Evolutionary conservation across 495 filamentous ascomycete genomes (phyloP).

Genomic region (Aspergillus egyptiacus): DNA sequence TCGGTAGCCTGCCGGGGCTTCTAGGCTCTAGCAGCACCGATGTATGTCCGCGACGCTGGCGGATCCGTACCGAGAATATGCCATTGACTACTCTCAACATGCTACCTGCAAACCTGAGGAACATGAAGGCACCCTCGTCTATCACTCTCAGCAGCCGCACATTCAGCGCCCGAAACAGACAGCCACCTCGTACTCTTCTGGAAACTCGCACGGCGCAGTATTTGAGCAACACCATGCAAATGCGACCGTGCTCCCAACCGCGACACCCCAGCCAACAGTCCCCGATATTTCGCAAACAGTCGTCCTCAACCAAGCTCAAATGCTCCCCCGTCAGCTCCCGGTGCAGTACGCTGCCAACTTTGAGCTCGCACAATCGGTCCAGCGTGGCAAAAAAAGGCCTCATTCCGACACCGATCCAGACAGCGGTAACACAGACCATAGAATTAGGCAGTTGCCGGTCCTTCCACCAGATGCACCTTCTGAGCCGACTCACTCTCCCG

Average conservation of each 20-base stretch:
- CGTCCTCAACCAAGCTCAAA: slow-evolving; percentile 28
- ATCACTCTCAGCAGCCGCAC: slow-evolving; percentile 27
- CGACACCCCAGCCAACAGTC: slow-evolving; percentile 22
- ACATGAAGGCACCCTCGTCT: slow-evolving; percentile 32
- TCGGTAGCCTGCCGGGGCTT: slow-evolving; percentile 34
- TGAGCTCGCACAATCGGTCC: slow-evolving; percentile 24
- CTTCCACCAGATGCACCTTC: slow-evolving; percentile 25
- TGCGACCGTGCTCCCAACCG: slow-evolving; percentile 26
- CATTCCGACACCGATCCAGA: slow-evolving; percentile 25
- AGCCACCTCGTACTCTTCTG: slow-evolving; percentile 26
- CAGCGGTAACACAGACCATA: slow-evolving; percentile 22
- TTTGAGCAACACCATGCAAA: slow-evolving; percentile 31
- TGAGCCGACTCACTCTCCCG: slow-evolving; percentile 24
- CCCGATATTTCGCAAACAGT: slow-evolving; percentile 26
- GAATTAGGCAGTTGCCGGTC: slow-evolving; percentile 25
- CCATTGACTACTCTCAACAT: slow-evolving; percentile 34
- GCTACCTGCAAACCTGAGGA: slow-evolving; percentile 30
- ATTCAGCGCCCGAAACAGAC: slow-evolving; percentile 27
- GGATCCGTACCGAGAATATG: slow-evolving; percentile 39
- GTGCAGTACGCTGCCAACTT: slow-evolving; percentile 30
- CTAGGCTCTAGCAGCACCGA: slow-evolving; percentile 36
- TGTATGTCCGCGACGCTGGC: slow-evolving; percentile 41
- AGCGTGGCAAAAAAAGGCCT: slow-evolving; percentile 29
- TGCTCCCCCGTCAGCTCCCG: slow-evolving; percentile 28
- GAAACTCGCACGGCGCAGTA: slow-evolving; percentile 25